These are phyloP conservation scores for Posidonia oceanica DNA, from an alignment of 116 monocot species.

Conservation along the genomic window DNA sequence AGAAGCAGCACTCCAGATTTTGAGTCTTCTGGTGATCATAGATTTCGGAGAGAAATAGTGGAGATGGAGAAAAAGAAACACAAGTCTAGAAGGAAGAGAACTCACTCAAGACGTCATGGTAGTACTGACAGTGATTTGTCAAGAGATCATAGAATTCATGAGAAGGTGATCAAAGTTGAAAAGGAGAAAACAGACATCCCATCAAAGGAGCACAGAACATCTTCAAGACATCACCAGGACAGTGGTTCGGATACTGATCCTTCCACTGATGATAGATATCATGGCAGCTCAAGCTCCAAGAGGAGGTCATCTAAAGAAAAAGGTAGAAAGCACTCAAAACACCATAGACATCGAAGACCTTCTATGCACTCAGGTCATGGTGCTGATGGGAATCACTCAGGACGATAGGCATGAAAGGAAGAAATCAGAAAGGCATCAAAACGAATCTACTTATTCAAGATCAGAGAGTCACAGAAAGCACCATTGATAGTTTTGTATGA, in stretches of 20 bases:
- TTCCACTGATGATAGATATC: slow-evolving; percentile 16
- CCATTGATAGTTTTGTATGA: not conserved
- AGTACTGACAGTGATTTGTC: slow-evolving; percentile 23
- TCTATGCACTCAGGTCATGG: slow-evolving; percentile 12
- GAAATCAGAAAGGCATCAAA: slow-evolving; percentile 11
- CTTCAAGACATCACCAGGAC: not conserved
- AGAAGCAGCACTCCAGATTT: slow-evolving; percentile 4
- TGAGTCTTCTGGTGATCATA: slow-evolving; percentile 3
- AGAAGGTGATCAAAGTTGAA: not conserved
- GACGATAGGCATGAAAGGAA: slow-evolving; percentile 15
- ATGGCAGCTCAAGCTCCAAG: slow-evolving; percentile 24
- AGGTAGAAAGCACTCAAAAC: slow-evolving; percentile 27
- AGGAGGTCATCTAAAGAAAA: slow-evolving; percentile 26
- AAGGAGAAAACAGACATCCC: not conserved
- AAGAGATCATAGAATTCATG: slow-evolving; percentile 2
- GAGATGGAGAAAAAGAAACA: slow-evolving; percentile 10
- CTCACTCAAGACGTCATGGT: slow-evolving; percentile 18
- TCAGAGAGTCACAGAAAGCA: slow-evolving; percentile 3
- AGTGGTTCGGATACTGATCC: slow-evolving; percentile 27
- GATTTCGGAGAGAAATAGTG: not conserved
- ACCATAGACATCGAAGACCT: slow-evolving; percentile 24
- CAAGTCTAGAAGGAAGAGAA: slow-evolving; percentile 13
- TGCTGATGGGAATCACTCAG: slow-evolving; percentile 1
- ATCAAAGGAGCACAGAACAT: not conserved
- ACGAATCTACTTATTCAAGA: not conserved